A percentile compares a stretch with the other conserved stretches of the same genome.
These are phyloP conservation scores for Dothistroma septosporum DNA, from an alignment of 2,329 filamentous ascomycete genomes.

Conservation along the genomic window DNA sequence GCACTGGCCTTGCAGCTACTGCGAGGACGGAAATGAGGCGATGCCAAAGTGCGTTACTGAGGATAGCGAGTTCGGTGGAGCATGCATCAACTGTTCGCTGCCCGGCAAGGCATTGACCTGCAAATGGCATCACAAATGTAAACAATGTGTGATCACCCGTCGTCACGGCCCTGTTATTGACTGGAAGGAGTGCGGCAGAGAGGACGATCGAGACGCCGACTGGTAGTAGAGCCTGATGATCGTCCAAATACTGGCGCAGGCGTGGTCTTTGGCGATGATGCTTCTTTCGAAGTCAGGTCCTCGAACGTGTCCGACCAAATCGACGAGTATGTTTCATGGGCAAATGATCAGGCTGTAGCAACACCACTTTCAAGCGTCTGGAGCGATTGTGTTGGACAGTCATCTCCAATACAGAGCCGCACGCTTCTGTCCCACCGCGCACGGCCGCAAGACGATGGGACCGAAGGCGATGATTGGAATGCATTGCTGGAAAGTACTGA, in stretches of 20 bases:
- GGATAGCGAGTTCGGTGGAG: not conserved
- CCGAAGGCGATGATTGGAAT: no score
- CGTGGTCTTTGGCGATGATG: not conserved
- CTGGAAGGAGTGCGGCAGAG: not conserved
- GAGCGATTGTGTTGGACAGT: no score
- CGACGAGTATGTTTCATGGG: not conserved
- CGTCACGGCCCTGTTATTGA: not conserved
- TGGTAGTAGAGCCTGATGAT: not conserved
- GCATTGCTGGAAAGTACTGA: no score
- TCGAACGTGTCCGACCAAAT: not conserved
- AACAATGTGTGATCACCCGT: not conserved
- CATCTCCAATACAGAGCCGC: no score
- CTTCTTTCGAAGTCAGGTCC: not conserved
- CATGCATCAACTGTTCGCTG: not conserved
- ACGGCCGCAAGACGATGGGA: no score
- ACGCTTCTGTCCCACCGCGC: no score
- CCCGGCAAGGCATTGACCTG: not conserved
- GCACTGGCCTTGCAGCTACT: not conserved
- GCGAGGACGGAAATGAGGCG: not conserved
- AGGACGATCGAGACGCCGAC: not conserved
- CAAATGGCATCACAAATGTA: not conserved
- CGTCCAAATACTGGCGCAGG: not conserved
- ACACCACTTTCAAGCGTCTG: no score
- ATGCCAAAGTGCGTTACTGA: not conserved
- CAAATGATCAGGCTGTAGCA: not conserved